Evolutionary conservation across 1,139 yeast species (phyloP).

Genomic region (Candida dubliniensis): DNA sequence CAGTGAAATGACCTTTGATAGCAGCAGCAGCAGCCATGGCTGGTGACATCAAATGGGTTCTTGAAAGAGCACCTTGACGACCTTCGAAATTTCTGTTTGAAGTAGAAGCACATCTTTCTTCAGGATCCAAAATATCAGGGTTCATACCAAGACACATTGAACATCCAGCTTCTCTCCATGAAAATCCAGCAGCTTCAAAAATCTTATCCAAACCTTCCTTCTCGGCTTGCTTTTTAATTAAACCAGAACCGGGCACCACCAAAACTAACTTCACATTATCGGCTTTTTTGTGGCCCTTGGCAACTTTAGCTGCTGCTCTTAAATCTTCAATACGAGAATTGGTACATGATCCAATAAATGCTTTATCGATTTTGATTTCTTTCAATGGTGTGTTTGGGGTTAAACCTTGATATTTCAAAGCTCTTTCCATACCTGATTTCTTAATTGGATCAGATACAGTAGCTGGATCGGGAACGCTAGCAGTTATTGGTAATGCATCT

Average conservation of each 20-base stretch:
- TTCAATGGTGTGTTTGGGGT: conserved; percentile 76
- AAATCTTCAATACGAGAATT: conserved; percentile 97
- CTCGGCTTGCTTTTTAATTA: conserved; percentile 91
- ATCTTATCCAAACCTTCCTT: conserved; percentile 90
- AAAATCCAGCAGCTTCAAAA: conserved; percentile 89
- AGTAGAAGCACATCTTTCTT: conserved; percentile 97
- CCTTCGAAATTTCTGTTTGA: conserved; percentile 99
- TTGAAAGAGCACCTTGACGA: conserved; percentile 95
- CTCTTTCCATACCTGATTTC: conserved; percentile 84
- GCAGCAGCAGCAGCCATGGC: conserved; percentile 99
- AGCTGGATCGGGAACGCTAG: conserved; percentile 85
- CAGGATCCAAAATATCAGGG: conserved; percentile 91
- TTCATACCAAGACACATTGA: conserved; percentile 99
- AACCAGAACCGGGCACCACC: conserved; percentile 97
- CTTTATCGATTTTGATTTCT: conserved; percentile 80
- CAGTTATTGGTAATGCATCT: conserved; percentile 94
- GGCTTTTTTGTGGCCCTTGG: conserved; percentile 87
- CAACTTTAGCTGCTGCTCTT: conserved; percentile 92
- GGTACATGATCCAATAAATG: conserved; percentile 96
- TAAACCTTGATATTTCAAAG: conserved; percentile 89
- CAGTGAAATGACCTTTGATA: conserved; percentile 85
- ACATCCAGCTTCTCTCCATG: conserved; percentile 99
- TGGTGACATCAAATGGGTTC: conserved; percentile 97
- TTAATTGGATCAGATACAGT: conserved; percentile 69
- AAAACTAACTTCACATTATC: conserved; percentile 75